phyloP scores from a whole-genome alignment of 2,329 filamentous ascomycete species.

The Cryphonectria carpinicola region DNA sequence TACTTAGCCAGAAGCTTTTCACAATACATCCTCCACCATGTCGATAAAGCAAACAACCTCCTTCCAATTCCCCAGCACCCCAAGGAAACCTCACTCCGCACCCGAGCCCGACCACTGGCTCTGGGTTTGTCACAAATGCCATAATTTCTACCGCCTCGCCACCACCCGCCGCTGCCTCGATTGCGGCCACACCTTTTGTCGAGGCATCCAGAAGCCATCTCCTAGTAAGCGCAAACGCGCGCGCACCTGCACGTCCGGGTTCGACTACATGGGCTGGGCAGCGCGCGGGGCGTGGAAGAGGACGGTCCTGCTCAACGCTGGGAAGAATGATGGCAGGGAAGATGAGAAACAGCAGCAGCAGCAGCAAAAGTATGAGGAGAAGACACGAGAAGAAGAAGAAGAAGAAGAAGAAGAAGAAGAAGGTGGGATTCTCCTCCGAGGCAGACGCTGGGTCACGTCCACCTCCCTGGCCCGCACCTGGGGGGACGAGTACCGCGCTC shows the following conservation, averaged over 20 bases:
- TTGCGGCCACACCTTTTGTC: slow-evolving; percentile 44
- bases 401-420: background rate
- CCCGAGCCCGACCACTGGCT: slow-evolving; percentile 34
- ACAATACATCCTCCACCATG: background rate
- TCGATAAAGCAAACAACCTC: background rate
- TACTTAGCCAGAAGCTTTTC: background rate
- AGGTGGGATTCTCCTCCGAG: background rate
- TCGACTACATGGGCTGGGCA: slow-evolving; percentile 42
- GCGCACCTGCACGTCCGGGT: slow-evolving; percentile 35
- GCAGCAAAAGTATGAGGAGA: background rate
- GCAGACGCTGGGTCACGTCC: background rate
- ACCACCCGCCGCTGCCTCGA: slow-evolving; percentile 44
- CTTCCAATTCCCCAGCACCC: slow-evolving; percentile 7
- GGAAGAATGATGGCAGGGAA: no score
- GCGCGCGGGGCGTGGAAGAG: slow-evolving; percentile 38
- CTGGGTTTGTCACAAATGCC: slow-evolving; percentile 43
- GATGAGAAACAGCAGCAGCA: no score
- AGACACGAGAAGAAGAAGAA: background rate
- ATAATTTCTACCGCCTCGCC: slow-evolving; percentile 34
- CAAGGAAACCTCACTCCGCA: slow-evolving; percentile 18
- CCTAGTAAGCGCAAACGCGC: slow-evolving; percentile 16
- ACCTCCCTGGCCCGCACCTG: background rate
- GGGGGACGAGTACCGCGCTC: slow-evolving; percentile 21
- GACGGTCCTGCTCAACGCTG: slow-evolving; percentile 23
- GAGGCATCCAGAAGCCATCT: slow-evolving; percentile 25